Conservation (phyloP, 371 early-diverging fungal genomes). For the Smittium culicis region DNA sequence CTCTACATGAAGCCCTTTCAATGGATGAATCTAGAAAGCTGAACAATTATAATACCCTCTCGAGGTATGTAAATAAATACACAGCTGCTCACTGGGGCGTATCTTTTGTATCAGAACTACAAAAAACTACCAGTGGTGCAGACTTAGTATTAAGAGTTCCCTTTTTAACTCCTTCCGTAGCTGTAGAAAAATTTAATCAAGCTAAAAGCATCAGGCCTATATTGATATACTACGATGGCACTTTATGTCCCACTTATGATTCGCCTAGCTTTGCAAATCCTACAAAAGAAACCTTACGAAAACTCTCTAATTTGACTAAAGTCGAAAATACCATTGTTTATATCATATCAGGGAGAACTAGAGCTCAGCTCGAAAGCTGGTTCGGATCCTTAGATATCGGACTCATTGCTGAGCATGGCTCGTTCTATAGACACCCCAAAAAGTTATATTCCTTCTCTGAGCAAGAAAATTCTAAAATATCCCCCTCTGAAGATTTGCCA, state of each 20-base stretch:
- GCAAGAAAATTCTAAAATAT: conserved; percentile 1
- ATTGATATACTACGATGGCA: conserved; percentile 90
- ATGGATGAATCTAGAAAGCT: conserved; percentile 71
- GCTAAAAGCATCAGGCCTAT: conserved; percentile 40
- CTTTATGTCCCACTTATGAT: conserved; percentile 64
- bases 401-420: conserved; percentile 87
- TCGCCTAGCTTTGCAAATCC: conserved; percentile 74
- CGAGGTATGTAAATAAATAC: conserved; percentile 87
- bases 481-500: conserved; percentile 3
- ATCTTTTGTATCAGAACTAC: conserved; percentile 79
- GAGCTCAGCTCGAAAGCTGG: conserved; percentile 75
- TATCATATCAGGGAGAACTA: conserved; percentile 76
- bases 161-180: conserved; percentile 33
- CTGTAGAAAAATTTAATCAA: conserved; percentile 24
- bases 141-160: conserved; percentile 57
- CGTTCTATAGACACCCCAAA: conserved; percentile 72
- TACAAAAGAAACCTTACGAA: conserved; percentile 51
- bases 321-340: conserved; percentile 81
- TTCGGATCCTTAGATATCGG: conserved; percentile 75
- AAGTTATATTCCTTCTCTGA: no score
- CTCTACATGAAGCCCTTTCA: conserved; percentile 80
- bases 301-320: conserved; percentile 49
- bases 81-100: conserved; percentile 98
- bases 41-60: conserved; percentile 80
- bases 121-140: conserved; percentile 54